A percentile compares a stretch with the other conserved stretches of the same genome.
phyloP scores from a whole-genome alignment of 768 basidiomycete species.

The Amanita rubescens region DNA sequence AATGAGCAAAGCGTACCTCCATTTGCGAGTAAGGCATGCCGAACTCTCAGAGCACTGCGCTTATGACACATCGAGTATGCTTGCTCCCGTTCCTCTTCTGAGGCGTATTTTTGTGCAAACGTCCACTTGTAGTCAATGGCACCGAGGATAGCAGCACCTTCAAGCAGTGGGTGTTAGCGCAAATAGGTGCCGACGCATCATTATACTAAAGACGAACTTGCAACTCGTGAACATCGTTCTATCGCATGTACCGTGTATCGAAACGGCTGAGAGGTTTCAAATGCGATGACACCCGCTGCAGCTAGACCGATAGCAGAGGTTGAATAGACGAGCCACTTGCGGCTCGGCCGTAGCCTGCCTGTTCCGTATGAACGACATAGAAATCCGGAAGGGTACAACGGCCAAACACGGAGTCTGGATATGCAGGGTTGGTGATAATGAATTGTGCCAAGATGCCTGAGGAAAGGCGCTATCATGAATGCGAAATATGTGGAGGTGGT shows the following conservation, averaged over 20 bases:
- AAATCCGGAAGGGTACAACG: background rate
- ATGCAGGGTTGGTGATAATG: background rate
- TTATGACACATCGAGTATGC: constrained; percentile 77
- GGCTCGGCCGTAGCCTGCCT: background rate
- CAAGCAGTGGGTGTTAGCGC: constrained; percentile 15
- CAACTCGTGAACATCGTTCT: constrained; percentile 75
- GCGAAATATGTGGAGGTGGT: background rate
- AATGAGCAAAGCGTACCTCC: constrained; percentile 48
- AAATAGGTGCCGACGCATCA: constrained; percentile 13
- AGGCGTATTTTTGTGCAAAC: constrained; percentile 44
- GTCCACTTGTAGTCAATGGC: constrained; percentile 70
- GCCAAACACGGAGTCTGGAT: background rate
- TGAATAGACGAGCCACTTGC: constrained; percentile 31
- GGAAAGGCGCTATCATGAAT: constrained; percentile 1
- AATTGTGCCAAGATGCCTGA: background rate
- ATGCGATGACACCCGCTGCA: constrained; percentile 39
- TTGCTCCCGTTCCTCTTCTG: constrained; percentile 39
- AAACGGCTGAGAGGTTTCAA: constrained; percentile 65
- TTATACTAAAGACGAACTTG: constrained; percentile 33
- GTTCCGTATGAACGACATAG: background rate
- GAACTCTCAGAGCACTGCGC: constrained; percentile 71
- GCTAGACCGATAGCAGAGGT: constrained; percentile 28
- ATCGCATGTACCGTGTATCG: constrained; percentile 69
- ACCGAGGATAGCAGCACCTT: constrained; percentile 55
- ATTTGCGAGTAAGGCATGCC: constrained; percentile 81